Evolutionary conservation across 345 rosid genomes (phyloP).

Genomic region (Turritis glabra): DNA sequence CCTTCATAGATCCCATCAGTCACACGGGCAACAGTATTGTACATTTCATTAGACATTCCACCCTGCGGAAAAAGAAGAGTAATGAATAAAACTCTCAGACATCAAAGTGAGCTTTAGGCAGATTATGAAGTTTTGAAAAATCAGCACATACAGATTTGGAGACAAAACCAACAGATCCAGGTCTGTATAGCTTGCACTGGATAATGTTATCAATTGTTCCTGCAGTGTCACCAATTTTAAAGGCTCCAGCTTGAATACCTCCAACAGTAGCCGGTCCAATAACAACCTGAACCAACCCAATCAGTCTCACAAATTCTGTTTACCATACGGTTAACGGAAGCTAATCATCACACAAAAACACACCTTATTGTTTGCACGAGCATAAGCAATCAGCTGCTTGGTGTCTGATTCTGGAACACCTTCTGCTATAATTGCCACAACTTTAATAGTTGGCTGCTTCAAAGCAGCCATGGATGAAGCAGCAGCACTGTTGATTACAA

Average conservation of each 20-base stretch:
- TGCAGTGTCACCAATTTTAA: constrained; percentile 97
- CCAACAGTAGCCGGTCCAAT: constrained; percentile 96
- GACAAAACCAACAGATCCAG: constrained; percentile 98
- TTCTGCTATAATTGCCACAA: constrained; percentile 91
- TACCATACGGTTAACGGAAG: not conserved
- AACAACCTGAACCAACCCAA: constrained; percentile 59
- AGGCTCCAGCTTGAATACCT: constrained; percentile 97
- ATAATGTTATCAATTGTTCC: constrained; percentile 95
- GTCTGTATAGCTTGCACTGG: constrained; percentile 91
- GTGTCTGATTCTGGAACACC: constrained; percentile 92
- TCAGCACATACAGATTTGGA: constrained; percentile 84
- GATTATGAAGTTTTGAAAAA: not conserved
- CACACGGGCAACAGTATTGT: constrained; percentile 89
- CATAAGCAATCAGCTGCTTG: constrained; percentile 77
- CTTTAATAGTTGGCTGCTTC: constrained; percentile 85
- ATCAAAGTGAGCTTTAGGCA: constrained; percentile 3
- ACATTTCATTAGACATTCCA: constrained; percentile 98
- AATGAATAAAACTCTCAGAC: constrained; percentile 3
- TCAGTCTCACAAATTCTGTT: constrained; percentile 5
- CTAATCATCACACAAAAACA: constrained; percentile 11
- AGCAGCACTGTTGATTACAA: constrained; percentile 42
- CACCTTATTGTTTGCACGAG: constrained; percentile 88
- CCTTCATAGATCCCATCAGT: constrained; percentile 98
- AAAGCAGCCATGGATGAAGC: constrained; percentile 97
- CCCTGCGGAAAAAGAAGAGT: constrained; percentile 53